Evolutionary conservation across 129 eudicot species (phyloP), one percentile per base, ranked within the genome.

Genomic region (Helianthus tuberosus): DNA sequence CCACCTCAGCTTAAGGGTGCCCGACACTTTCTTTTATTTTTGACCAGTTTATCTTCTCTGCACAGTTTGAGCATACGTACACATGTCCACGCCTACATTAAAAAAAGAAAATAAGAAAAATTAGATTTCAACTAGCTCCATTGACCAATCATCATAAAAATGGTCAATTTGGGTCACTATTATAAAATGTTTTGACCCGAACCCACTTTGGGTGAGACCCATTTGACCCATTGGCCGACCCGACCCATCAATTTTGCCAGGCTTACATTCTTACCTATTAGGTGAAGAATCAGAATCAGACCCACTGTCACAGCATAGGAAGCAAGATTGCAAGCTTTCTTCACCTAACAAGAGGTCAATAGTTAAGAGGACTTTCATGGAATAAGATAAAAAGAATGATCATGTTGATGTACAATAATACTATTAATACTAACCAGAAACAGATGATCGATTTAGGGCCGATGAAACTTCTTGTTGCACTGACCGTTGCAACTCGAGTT

Each of bases 1-100:
- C 66, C 87, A 88, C 84, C 90, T 83, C 83, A 69, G 92, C 88
- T 68, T 66, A 88, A 85, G 32, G 96, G 98, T 77, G 98, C 97
- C 55, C 71, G 48, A 76, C 93, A 86, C 73, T 79, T 90, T 46
- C 86, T 85, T 70, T 68, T 77, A 57, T 60, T 73, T 35, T 82
- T 67, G 63, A 90, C 86, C 87, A 94, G 79, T 17, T 79, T 82
- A 79, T 64, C 61, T 79, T 79, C 51, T 78, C 77, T 9, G 98
- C 96, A 78, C 98, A 90, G 44, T 81, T 72, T 48, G 85, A 72
- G 70, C 98, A 94, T 15, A 91, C 71, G 79, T 88, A 86, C 87
- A 91, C 86, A 80, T 82, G 93, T 72, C 96, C 96, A 72, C 91
- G 60, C 81, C 98, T 94, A 80, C 36, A 77, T 50, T 52, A 6